Percentiles rank a stretch among this genome's conserved stretches.
Evolutionary conservation across 2,329 filamentous ascomycete genomes (phyloP).

Genomic region (Tolypocladium tropicale): DNA sequence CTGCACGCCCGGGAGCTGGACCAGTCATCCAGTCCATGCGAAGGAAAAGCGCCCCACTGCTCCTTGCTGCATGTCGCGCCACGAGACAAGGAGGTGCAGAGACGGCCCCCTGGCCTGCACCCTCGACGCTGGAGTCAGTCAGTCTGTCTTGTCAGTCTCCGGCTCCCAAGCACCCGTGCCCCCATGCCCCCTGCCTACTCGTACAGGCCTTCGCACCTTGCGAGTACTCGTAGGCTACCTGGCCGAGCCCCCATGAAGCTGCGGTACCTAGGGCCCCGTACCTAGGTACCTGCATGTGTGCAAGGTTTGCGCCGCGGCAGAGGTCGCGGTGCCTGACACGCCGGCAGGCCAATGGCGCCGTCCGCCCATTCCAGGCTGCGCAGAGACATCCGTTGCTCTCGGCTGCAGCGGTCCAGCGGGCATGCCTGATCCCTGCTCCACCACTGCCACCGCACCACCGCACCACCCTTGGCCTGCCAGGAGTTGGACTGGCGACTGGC

Average conservation of each 20-base stretch:
- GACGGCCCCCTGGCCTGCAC: neutral
- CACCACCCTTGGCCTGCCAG: no score
- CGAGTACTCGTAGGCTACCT: no score
- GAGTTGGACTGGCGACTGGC: neutral
- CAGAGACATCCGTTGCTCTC: neutral
- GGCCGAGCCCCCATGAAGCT: no score
- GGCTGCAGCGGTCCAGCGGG: neutral
- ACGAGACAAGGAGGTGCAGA: neutral
- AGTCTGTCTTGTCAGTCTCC: no score
- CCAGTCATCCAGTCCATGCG: neutral
- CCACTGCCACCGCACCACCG: neutral
- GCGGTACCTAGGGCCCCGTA: no score
- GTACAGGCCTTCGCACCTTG: no score
- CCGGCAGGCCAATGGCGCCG: constrained; percentile 3
- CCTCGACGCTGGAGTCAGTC: no score
- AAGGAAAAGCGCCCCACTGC: neutral
- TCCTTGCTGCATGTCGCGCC: neutral
- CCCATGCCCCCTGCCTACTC: no score
- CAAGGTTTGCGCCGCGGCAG: neutral
- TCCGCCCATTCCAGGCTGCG: constrained; percentile 5
- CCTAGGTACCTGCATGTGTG: no score
- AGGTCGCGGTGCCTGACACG: neutral
- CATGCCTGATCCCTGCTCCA: neutral
- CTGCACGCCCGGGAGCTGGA: neutral
- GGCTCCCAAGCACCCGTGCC: no score